Evolutionary conservation across 441 rosid genomes (phyloP).

Genomic region (Biscutella laevigata): DNA sequence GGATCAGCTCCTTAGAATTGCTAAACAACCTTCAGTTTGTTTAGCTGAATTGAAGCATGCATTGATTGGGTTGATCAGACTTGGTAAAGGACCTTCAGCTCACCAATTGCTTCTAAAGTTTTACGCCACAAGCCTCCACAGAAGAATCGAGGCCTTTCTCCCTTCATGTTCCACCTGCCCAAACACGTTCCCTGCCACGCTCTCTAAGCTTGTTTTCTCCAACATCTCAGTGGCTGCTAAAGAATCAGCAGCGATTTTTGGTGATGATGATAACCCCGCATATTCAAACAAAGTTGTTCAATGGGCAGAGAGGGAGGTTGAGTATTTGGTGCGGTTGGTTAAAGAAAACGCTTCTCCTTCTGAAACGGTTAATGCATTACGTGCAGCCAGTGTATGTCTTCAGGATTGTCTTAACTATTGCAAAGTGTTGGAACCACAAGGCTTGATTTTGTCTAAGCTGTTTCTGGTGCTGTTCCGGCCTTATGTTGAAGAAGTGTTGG

Average conservation of each 20-base stretch:
- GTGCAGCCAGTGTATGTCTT: conserved; percentile 65
- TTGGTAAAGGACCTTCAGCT: conserved; percentile 82
- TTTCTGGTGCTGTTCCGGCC: conserved; percentile 79
- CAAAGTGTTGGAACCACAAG: conserved; percentile 70
- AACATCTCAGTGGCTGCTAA: conserved; percentile 49
- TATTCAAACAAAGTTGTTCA: conserved; percentile 80
- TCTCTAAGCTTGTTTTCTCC: conserved; percentile 74
- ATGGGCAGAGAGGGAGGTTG: conserved; percentile 96
- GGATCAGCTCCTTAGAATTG: conserved; percentile 56
- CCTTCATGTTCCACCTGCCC: conserved; percentile 74
- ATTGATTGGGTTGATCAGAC: conserved; percentile 52
- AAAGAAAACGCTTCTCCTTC: conserved; percentile 75
- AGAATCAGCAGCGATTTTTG: conserved; percentile 67
- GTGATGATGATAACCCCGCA: conserved; percentile 85
- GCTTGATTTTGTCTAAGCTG: conserved; percentile 69
- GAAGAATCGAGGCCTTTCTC: conserved; percentile 51
- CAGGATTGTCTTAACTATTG: conserved; percentile 80
- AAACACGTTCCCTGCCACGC: conserved; percentile 63
- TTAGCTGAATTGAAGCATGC: conserved; percentile 48
- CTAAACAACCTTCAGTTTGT: conserved; percentile 54
- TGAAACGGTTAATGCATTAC: conserved; percentile 63
- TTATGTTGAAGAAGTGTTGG: conserved; percentile 82
- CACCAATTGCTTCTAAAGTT: conserved; percentile 64
- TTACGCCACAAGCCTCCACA: conserved; percentile 46
- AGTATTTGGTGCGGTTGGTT: conserved; percentile 69